Base-by-base conservation (phyloP, 2,329 filamentous ascomycete genomes). In the Westerdykella ornata region DNA sequence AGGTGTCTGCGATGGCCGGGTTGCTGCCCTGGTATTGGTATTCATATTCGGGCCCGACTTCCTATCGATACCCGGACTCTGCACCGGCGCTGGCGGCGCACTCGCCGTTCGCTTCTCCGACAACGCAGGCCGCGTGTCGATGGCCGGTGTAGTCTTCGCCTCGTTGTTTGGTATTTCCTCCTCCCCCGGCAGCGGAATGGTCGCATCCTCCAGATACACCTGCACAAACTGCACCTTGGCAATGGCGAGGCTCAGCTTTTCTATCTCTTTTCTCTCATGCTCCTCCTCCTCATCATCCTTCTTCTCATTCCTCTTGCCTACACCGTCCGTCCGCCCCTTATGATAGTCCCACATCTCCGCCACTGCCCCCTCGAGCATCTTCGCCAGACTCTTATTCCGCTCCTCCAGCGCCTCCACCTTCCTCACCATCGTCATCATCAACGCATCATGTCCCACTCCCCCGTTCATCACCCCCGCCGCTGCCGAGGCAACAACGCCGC, bases 301-400 rank as follows among this genome's bases (percentile, higher is more conserved):
- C 16, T 56, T 59, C 13, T 49, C 45, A 16, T 53, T 50, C 7
- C 12, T 26, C 22, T n/a, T n/a, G n/a, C 7, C 22, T 2, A 9
- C 22, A 9, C 8, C 30, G 35, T 64, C 66, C 46, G 72, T 75
- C 26, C 77, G 72, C 43, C 62, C 70, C 29, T 72, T 68, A 29
- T 81, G 80, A 37, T 81, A 68, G 1, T 73, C 68, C 68, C 79
- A 81, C 1, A 90, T 72, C 36, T 77, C 77, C 1, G 72, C 66
- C 16, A 87, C 74, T 1, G 81, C 80, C 46, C 80, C 77, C 39
- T 82, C 78, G 8, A 90, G 73, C 73, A 89, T 79, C 20, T 70
- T 67, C 1, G 83, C 81, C 14, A 90, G 65, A 44, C 80, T 76
- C 49, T 72, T 73, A 52, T 88, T 88, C 35, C 85, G 75, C 38